A percentile compares a stretch with the other conserved stretches of the same genome.
These are phyloP conservation scores for Scheffersomyces stipitis DNA, from an alignment of 805 yeast species.

Conservation along the genomic window DNA sequence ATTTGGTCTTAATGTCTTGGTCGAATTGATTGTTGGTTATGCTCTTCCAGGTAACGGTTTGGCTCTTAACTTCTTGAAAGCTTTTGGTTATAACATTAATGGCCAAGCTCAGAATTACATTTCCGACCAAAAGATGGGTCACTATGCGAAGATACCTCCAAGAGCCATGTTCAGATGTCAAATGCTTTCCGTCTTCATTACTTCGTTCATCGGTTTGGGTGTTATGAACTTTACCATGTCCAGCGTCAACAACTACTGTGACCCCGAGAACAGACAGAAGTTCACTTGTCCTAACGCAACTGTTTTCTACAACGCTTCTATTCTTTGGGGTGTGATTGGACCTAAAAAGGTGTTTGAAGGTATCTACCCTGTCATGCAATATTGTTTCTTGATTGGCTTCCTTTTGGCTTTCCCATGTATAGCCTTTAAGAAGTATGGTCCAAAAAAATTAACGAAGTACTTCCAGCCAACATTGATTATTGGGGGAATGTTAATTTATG, in stretches of 20 bases:
- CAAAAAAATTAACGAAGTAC: conserved; percentile 18
- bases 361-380: conserved; percentile 33
- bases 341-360: conserved; percentile 31
- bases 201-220: conserved; percentile 22
- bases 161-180: conserved; percentile 50
- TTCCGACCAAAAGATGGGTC: conserved; percentile 61
- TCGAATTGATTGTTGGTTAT: conserved; percentile 37
- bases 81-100: conserved; percentile 56
- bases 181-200: conserved; percentile 19
- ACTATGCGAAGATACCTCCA: conserved; percentile 65
- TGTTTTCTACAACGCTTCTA: conserved; percentile 51
- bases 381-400: conserved; percentile 35
- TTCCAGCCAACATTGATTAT: conserved; percentile 36
- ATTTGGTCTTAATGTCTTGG: conserved; percentile 36
- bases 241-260: conserved; percentile 19
- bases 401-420: conserved; percentile 22
- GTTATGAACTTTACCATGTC: conserved; percentile 18
- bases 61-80: conserved; percentile 50
- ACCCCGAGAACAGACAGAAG: conserved; percentile 17
- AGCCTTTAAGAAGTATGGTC: conserved; percentile 13
- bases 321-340: conserved; percentile 61
- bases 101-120: conserved; percentile 57
- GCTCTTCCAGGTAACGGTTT: conserved; percentile 37
- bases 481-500: conserved; percentile 30
- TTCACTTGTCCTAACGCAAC: conserved; percentile 29